Base-by-base conservation (phyloP, 192 early-diverging fungal species). In the Chytriomyces hyalinus region DNA sequence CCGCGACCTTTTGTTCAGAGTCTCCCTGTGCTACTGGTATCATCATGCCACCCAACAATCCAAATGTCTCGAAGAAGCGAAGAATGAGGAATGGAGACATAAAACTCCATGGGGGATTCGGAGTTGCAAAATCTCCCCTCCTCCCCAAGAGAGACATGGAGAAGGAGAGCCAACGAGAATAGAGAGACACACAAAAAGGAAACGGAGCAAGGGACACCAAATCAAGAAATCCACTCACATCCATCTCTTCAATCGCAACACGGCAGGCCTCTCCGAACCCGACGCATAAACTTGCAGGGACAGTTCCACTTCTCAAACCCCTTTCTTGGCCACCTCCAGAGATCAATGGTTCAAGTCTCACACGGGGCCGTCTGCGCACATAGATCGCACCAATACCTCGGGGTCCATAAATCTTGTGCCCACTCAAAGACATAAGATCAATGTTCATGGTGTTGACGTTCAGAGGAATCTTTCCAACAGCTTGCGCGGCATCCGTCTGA, bases 331-430 rank as follows among this genome's bases (percentile, higher is more conserved):
- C 97, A 79, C 97, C 97, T 50, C 97, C 97, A 26, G 91, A 92
- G 76, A 94, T 89, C 62, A 97, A 86, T 13, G 97, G 92, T 75
- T 96, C 94, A 45, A 98, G 82, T 66, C 97, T 90, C 43, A 98
- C 97, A 66, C 97, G 89, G 26, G 97, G 97, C 61, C 96, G 87
- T 59, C 97, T 89, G 53, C 97, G 92, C 43, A 97, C 95, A 75
- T 96, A 98, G 8, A 97, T 80, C 1, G 95, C 95, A 43, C 97
- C 97, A 53, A 98, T 89, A 20, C 97, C 97, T 81, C 97, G 97
- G 65, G 97, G 97, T n/a, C 96, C 97, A 75, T 98, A 98, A 51
- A 98, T 80, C 85, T 98, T 98, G 86, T 98, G 97, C 9, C 97
- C 97, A 44, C 93, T 94, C 60, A 98, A 95, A 76, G 94, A 95